phyloP scores from a whole-genome alignment of 805 yeast species.

The Myxozyma nipponensis region DNA sequence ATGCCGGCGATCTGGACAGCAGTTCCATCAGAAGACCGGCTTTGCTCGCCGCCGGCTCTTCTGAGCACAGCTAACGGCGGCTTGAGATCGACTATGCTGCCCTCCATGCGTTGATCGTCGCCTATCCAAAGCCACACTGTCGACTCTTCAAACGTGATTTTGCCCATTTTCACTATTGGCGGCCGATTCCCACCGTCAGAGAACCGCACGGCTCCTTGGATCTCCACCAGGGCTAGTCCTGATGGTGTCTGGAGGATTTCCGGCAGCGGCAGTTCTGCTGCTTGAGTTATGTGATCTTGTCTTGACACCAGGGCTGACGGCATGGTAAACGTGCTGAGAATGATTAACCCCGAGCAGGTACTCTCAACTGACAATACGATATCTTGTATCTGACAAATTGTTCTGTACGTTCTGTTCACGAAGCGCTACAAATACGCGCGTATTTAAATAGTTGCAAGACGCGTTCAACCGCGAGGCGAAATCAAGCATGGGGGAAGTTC shows the following conservation, averaged over 20 bases:
- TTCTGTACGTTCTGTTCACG: too few relatives aligned
- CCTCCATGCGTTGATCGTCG: conserved; percentile 27
- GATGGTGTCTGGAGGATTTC: conserved; percentile 24
- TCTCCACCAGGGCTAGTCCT: conserved; percentile 28
- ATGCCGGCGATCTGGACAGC: conserved; percentile 25
- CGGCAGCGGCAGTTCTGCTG: not conserved
- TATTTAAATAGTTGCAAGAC: too few relatives aligned
- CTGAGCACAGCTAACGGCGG: conserved; percentile 27
- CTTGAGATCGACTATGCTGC: conserved; percentile 20
- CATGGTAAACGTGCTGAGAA: too few relatives aligned
- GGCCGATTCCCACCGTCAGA: conserved; percentile 1
- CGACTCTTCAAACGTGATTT: conserved; percentile 14
- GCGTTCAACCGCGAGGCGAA: too few relatives aligned
- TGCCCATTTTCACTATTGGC: conserved; percentile 17
- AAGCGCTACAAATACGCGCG: too few relatives aligned
- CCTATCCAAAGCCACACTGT: conserved; percentile 27
- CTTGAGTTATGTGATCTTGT: not conserved
- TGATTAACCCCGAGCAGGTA: too few relatives aligned
- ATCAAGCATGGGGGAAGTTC: too few relatives aligned
- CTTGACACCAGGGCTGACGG: not conserved
- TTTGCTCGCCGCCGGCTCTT: conserved; percentile 1
- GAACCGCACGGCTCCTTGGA: conserved; percentile 27
- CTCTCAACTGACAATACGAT: too few relatives aligned
- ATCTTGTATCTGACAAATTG: too few relatives aligned
- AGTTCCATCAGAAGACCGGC: conserved; percentile 9